Conservation (phyloP, 345 rosid species). For the Acer negundo region DNA sequence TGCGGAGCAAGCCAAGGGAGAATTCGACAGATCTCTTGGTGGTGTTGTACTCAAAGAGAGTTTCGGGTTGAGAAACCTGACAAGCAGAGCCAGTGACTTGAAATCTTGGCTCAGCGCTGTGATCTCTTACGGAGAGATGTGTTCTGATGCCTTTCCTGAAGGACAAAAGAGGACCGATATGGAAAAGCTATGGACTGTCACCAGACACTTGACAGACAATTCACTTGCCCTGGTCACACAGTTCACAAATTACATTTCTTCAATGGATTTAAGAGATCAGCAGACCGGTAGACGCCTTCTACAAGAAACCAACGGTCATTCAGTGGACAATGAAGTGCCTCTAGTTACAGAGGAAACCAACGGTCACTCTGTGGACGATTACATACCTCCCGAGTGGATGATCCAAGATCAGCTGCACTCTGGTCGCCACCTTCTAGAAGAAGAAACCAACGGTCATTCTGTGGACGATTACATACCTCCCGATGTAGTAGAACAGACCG, state of each 20-base stretch:
- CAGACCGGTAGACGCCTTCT: slow-evolving; percentile 44
- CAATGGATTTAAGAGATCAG: slow-evolving; percentile 6
- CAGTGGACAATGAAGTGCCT: slow-evolving; percentile 32
- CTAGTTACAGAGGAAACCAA: slow-evolving; percentile 25
- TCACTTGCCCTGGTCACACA: slow-evolving; percentile 64
- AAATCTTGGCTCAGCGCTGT: slow-evolving; percentile 81
- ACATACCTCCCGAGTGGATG: slow-evolving; percentile 57
- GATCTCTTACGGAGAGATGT: slow-evolving; percentile 73
- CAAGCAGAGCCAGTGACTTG: slow-evolving; percentile 37
- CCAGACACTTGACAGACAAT: slow-evolving; percentile 65
- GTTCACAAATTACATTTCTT: slow-evolving; percentile 28
- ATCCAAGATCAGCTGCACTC: slow-evolving; percentile 25
- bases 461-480: slow-evolving; percentile 42
- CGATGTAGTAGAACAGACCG: neutral
- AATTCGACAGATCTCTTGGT: slow-evolving; percentile 35
- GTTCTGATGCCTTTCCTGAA: slow-evolving; percentile 81
- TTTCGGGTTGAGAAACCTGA: slow-evolving; percentile 9
- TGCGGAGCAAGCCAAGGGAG: slow-evolving; percentile 54
- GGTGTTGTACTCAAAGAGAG: neutral
- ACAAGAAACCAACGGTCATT: slow-evolving; percentile 17
- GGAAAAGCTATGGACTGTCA: slow-evolving; percentile 40
- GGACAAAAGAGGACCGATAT: slow-evolving; percentile 57
- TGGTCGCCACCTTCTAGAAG: slow-evolving; percentile 4
- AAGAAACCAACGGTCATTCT: slow-evolving; percentile 4
- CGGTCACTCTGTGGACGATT: slow-evolving; percentile 19